Evolutionary conservation across 1,139 yeast genomes (phyloP).

Genomic region (Arxiozyma heterogenica): DNA sequence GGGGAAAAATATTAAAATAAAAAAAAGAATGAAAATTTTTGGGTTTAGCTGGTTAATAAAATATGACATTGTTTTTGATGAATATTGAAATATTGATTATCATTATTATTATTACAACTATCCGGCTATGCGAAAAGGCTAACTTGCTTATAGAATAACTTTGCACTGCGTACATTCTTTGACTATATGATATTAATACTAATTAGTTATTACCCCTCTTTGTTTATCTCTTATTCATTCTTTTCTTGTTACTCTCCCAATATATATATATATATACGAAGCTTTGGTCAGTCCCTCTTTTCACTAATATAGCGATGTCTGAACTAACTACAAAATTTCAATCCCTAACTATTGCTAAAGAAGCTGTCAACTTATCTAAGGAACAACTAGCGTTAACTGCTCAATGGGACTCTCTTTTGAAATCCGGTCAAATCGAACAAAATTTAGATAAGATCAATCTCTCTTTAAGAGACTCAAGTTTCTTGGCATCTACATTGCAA

Average conservation of each 20-base stretch:
- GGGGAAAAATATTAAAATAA: neutral
- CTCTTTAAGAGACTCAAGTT: conserved; percentile 59
- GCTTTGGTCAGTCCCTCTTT: neutral
- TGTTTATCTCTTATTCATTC: too few species aligned
- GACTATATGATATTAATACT: too few species aligned
- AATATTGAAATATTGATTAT: too few species aligned
- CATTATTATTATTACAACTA: too few species aligned
- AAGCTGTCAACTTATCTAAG: conserved; percentile 25
- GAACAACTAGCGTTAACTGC: conserved; percentile 63
- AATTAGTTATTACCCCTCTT: too few species aligned
- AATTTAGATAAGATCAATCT: conserved; percentile 56
- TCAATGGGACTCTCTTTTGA: conserved; percentile 71
- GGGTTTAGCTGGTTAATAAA: too few species aligned
- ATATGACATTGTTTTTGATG: too few species aligned
- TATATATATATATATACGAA: too few species aligned
- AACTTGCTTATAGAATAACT: too few species aligned
- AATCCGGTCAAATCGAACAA: conserved; percentile 45
- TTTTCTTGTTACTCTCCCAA: too few species aligned
- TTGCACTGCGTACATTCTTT: too few species aligned
- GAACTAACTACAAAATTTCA: conserved; percentile 38
- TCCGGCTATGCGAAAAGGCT: too few species aligned
- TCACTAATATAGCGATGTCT: conserved; percentile 31
- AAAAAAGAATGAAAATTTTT: neutral
- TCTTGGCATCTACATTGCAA: conserved; percentile 48
- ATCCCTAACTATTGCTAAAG: conserved; percentile 35